Conservation (phyloP, 108 stramenopile genomes). For the Thalassiosira profunda region DNA sequence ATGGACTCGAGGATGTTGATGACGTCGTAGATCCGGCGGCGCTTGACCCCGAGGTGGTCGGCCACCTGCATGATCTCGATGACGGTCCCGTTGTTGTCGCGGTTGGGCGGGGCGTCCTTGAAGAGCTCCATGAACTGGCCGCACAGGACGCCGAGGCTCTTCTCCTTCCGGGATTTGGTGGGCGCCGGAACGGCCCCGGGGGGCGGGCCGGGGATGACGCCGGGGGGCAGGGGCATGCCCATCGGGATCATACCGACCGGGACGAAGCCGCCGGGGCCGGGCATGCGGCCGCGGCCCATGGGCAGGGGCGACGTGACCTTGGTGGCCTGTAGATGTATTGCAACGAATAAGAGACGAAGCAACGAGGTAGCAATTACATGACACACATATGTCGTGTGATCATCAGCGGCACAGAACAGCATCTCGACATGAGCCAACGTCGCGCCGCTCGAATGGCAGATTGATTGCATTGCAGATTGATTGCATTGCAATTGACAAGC, state of each 20-base stretch:
- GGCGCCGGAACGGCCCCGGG: neutral
- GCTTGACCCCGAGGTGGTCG: conserved; percentile 80
- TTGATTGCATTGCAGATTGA: no score
- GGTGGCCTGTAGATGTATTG: conserved; percentile 10
- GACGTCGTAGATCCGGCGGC: conserved; percentile 95
- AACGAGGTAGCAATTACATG: neutral
- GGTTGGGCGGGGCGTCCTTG: conserved; percentile 29
- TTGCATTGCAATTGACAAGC: no score
- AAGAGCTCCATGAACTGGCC: conserved; percentile 69
- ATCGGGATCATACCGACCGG: neutral
- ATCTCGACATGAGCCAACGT: no score
- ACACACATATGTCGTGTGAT: no score
- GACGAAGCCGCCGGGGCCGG: neutral
- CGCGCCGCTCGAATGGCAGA: no score
- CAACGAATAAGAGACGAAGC: neutral
- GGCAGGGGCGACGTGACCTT: conserved; percentile 38
- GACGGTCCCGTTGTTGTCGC: conserved; percentile 37
- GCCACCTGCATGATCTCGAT: conserved; percentile 77
- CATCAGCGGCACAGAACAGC: no score
- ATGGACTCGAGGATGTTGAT: conserved; percentile 95
- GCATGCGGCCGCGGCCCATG: neutral
- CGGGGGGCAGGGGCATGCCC: neutral
- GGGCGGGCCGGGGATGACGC: neutral
- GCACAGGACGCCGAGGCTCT: conserved; percentile 79
- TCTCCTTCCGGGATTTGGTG: conserved; percentile 65